Evolutionary conservation across 106 monocot species (phyloP).

Genomic region (Dioscorea dumetorum): DNA sequence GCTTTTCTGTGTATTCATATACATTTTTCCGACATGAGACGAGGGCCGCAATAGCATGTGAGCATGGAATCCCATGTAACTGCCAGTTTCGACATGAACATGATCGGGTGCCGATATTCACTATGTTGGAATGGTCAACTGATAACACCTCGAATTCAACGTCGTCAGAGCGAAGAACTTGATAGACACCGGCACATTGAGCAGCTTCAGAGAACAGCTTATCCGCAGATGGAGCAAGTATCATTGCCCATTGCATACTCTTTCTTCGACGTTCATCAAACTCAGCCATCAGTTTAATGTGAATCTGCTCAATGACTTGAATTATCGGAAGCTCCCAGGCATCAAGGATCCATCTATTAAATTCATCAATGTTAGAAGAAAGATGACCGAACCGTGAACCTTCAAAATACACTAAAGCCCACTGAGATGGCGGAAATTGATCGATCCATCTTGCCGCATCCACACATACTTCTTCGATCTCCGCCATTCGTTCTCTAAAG

Average conservation of each 20-base stretch:
- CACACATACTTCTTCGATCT: conserved; percentile 45
- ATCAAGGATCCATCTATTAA: conserved; percentile 55
- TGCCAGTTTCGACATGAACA: conserved; percentile 76
- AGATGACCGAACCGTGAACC: conserved; percentile 55
- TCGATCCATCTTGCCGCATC: conserved; percentile 56
- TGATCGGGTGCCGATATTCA: conserved; percentile 44
- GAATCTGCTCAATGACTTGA: conserved; percentile 53
- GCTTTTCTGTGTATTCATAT: conserved; percentile 37
- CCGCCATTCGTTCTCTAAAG: conserved; percentile 46
- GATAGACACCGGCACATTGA: conserved; percentile 23
- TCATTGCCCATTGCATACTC: conserved; percentile 22
- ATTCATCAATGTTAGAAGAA: conserved; percentile 44
- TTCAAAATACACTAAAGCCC: conserved; percentile 47
- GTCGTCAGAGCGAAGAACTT: conserved; percentile 58
- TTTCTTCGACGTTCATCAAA: conserved; percentile 35
- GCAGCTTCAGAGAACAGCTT: conserved; percentile 27
- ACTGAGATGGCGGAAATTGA: conserved; percentile 30
- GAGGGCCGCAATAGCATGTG: conserved; percentile 54
- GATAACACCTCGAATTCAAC: conserved; percentile 63
- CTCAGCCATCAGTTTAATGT: conserved; percentile 26
- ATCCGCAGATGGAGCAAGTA: conserved; percentile 49
- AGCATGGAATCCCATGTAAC: conserved; percentile 54
- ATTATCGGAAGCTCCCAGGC: conserved; percentile 54
- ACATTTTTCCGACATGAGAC: conserved; percentile 44
- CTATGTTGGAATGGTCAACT: conserved; percentile 39